Conservation (phyloP, 1,139 yeast species). For the Zygoascus hellenicus region DNA sequence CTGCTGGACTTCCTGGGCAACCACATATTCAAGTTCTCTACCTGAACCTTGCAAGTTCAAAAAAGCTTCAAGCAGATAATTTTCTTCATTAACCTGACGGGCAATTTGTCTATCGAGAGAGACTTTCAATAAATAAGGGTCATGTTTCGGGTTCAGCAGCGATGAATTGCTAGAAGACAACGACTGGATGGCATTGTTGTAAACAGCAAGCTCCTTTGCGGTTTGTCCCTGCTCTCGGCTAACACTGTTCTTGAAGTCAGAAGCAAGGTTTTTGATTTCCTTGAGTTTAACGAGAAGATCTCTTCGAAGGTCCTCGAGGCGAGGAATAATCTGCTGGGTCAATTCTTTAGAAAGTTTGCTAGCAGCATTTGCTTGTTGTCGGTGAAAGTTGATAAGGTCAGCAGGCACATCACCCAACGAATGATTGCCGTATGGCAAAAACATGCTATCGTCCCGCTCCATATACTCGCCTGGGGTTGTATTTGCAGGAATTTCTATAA, state of each 20-base stretch:
- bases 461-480: conserved; percentile 11
- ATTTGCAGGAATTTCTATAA: conserved; percentile 16
- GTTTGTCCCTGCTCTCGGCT: conserved; percentile 64
- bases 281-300: conserved; percentile 79
- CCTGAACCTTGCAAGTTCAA: conserved; percentile 84
- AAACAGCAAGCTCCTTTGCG: conserved; percentile 26
- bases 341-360: conserved; percentile 68
- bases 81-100: conserved; percentile 76
- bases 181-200: conserved; percentile 28
- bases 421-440: conserved; percentile 71
- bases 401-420: conserved; percentile 79
- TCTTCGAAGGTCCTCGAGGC: conserved; percentile 76
- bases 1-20: conserved; percentile 78
- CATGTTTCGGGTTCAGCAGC: conserved; percentile 46
- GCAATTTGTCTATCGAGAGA: conserved; percentile 70
- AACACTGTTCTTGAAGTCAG: conserved; percentile 77
- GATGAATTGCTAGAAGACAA: conserved; percentile 30
- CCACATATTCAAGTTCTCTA: conserved; percentile 81
- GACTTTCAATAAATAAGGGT: conserved; percentile 75
- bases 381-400: conserved; percentile 67
- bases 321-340: conserved; percentile 63
- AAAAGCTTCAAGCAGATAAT: conserved; percentile 80
- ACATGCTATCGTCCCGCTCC: conserved; percentile 42
- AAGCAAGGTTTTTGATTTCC: conserved; percentile 74
- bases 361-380: conserved; percentile 61